These are phyloP conservation scores for Nicotiana paniculata DNA, from an alignment of 257 asterid genomes.

Conservation along the genomic window DNA sequence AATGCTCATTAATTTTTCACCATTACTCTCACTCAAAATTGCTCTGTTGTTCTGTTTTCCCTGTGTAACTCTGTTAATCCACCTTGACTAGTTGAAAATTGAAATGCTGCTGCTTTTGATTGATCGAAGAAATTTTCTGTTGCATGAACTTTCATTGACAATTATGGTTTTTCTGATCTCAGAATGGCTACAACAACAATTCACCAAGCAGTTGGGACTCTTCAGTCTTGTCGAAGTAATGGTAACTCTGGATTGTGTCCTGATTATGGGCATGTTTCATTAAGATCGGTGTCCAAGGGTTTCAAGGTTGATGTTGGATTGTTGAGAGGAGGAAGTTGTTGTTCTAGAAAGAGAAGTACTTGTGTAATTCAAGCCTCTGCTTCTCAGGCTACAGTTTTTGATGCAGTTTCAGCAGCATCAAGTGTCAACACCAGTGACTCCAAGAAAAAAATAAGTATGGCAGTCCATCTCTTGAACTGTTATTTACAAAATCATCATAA, in stretches of 20 bases:
- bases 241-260: conserved; percentile 33
- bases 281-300: conserved; percentile 48
- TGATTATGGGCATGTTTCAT: conserved; percentile 44
- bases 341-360: conserved; percentile 38
- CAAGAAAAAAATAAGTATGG: conserved; percentile 71
- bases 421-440: conserved; percentile 40
- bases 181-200: conserved; percentile 65
- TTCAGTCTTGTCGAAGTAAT: conserved; percentile 38
- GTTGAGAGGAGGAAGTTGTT: conserved; percentile 27
- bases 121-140: background rate
- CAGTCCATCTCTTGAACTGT: background rate
- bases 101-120: background rate
- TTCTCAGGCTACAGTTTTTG: conserved; percentile 43
- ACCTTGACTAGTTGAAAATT: background rate
- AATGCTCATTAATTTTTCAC: background rate
- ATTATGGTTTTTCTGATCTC: conserved; percentile 5
- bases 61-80: background rate
- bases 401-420: conserved; percentile 51
- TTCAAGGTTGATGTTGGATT: conserved; percentile 36
- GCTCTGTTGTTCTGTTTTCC: background rate
- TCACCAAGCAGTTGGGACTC: conserved; percentile 53
- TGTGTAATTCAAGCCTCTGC: conserved; percentile 45
- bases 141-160: background rate
- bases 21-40: background rate
- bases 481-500: background rate